These are phyloP conservation scores for Prunus yedoensis DNA, from an alignment of 331 rosid species.

Conservation along the genomic window DNA sequence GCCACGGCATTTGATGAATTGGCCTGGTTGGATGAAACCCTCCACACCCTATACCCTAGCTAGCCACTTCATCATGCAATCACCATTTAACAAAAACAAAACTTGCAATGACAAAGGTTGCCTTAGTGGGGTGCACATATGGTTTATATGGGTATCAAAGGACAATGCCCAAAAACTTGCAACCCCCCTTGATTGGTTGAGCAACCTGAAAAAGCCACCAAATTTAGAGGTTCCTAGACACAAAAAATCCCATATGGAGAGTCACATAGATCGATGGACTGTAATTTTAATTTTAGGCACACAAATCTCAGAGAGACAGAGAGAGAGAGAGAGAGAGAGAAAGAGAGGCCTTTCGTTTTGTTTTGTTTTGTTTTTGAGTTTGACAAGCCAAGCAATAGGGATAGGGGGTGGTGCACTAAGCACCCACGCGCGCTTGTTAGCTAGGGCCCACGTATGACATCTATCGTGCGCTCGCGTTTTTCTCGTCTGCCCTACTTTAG, in stretches of 20 bases:
- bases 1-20: background rate
- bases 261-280: conserved; percentile 9
- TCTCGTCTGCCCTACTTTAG: conserved; percentile 24
- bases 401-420: conserved; percentile 44
- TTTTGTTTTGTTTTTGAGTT: conserved; percentile 9
- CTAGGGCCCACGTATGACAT: conserved; percentile 46
- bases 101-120: conserved; percentile 35
- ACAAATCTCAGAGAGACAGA: background rate
- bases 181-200: conserved; percentile 21
- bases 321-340: background rate
- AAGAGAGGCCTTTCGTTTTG: background rate
- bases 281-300: background rate
- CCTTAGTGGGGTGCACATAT: conserved; percentile 56
- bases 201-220: conserved; percentile 6
- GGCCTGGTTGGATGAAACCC: conserved; percentile 3
- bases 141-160: conserved; percentile 24
- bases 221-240: conserved; percentile 5
- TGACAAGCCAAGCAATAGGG: conserved; percentile 41
- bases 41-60: conserved; percentile 10
- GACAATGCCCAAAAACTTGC: conserved; percentile 26
- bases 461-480: conserved; percentile 50
- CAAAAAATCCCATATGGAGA: background rate
- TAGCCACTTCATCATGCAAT: conserved; percentile 1
- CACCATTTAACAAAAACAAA: conserved; percentile 12
- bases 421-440: conserved; percentile 57